phyloP scores from a whole-genome alignment of 2,329 filamentous ascomycete species.

The Dryadomyces quercus-mongolicae region DNA sequence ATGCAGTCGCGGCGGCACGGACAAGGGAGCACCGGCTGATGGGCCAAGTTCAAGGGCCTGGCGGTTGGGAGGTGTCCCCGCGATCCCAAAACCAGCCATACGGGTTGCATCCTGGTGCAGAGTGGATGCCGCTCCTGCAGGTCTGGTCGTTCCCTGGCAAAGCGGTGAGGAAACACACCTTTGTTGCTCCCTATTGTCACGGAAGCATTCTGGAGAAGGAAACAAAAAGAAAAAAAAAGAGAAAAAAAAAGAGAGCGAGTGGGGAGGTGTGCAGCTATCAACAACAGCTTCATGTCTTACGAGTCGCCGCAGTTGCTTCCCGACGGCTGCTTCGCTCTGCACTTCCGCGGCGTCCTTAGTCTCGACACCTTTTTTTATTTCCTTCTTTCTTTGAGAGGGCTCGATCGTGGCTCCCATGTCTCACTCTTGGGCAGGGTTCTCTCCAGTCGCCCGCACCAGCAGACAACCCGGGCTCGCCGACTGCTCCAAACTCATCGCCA shows the following conservation, averaged over 20 bases:
- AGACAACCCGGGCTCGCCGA: not conserved
- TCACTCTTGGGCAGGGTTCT: not conserved
- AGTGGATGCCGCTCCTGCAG: conserved; percentile 6
- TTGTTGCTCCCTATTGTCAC: not conserved
- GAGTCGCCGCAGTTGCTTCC: conserved; percentile 5
- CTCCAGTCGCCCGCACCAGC: not conserved
- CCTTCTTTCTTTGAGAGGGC: not conserved
- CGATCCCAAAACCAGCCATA: conserved; percentile 10
- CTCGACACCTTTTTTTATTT: not conserved
- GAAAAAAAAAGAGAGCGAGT: not conserved
- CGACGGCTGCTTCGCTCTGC: conserved; percentile 6
- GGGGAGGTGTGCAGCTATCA: conserved; percentile 5
- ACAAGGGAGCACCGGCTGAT: not conserved
- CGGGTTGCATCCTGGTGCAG: conserved; percentile 8
- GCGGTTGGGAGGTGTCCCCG: conserved; percentile 3
- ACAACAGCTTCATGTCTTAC: not conserved
- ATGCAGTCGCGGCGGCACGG: not conserved
- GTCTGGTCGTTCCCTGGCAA: conserved; percentile 2
- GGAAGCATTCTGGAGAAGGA: not conserved
- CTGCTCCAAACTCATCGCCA: not conserved
- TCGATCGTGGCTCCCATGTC: not conserved
- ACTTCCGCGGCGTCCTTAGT: conserved; percentile 2
- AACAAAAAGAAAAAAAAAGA: not conserved
- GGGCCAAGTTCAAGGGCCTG: not conserved
- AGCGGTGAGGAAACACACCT: conserved; percentile 7